Conservation (phyloP, 2,329 filamentous ascomycete genomes). For the Cadophora sp. region DNA sequence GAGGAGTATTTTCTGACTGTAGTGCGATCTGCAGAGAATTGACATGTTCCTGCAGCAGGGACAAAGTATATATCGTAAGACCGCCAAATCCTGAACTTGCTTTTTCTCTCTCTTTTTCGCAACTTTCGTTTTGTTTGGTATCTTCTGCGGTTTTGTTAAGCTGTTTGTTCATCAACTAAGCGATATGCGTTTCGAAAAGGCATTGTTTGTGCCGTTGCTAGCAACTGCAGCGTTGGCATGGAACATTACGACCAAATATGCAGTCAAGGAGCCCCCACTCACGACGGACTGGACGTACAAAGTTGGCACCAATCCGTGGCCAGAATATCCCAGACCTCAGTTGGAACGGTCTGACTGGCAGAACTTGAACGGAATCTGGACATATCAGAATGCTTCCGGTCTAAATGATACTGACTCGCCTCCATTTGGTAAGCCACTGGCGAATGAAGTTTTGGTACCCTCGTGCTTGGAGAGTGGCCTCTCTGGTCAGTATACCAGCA, state of each 20-base stretch:
- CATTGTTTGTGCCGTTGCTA: not conserved
- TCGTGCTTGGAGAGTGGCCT: constrained; percentile 61
- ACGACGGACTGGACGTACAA: constrained; percentile 53
- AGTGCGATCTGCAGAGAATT: not conserved
- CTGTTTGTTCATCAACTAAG: not conserved
- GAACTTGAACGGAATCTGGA: constrained; percentile 56
- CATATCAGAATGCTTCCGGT: constrained; percentile 49
- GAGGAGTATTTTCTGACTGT: not conserved
- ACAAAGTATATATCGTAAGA: not conserved
- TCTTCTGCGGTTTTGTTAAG: not conserved
- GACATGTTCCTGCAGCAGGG: not conserved
- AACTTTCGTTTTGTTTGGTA: not conserved
- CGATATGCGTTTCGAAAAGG: not conserved
- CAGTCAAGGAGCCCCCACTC: constrained; percentile 49
- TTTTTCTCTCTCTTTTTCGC: not conserved
- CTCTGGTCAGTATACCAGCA: constrained; percentile 44
- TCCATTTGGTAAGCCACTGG: constrained; percentile 51
- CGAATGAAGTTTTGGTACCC: constrained; percentile 55
- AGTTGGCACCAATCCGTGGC: constrained; percentile 56
- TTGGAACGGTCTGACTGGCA: constrained; percentile 54
- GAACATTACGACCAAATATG: constrained; percentile 41
- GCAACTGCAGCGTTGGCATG: not conserved
- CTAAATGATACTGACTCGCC: constrained; percentile 49
- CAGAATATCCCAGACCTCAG: constrained; percentile 55
- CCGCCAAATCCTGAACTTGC: not conserved